Percentiles rank a stretch among this genome's conserved stretches.
phyloP scores from a whole-genome alignment of 192 early-diverging fungal genomes.

The Coemansia sp. region DNA sequence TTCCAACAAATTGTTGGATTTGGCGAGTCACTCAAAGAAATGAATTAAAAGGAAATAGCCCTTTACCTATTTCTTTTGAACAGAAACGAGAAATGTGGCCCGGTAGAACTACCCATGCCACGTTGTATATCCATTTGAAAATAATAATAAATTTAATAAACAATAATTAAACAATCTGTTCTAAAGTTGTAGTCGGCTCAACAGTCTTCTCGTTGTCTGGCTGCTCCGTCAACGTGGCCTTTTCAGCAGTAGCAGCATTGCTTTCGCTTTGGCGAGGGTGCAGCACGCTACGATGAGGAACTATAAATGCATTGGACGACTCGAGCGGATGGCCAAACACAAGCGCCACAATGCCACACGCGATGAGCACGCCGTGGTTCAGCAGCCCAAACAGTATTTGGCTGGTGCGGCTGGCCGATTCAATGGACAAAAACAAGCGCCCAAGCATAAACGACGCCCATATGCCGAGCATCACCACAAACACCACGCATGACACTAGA shows the following conservation, averaged over 20 bases:
- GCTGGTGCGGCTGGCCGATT: constrained; percentile 14
- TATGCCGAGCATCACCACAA: constrained; percentile 12
- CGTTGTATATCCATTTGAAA: too few relatives aligned
- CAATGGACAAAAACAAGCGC: constrained; percentile 21
- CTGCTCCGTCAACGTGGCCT: neutral
- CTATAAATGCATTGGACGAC: neutral
- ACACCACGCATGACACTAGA: neutral
- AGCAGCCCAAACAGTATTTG: constrained; percentile 19
- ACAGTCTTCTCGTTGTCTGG: neutral
- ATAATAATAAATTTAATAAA: too few relatives aligned
- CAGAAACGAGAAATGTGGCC: too few relatives aligned
- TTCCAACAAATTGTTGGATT: too few relatives aligned
- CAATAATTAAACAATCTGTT: too few relatives aligned
- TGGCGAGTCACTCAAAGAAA: too few relatives aligned
- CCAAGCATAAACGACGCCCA: constrained; percentile 40
- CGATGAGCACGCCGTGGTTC: constrained; percentile 13
- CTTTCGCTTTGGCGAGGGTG: neutral
- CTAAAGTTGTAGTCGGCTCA: too few relatives aligned
- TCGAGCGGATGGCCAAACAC: constrained; percentile 20
- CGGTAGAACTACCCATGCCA: too few relatives aligned
- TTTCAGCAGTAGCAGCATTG: neutral
- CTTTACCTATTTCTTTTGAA: too few relatives aligned
- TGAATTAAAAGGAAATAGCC: too few relatives aligned
- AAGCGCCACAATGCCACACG: neutral
- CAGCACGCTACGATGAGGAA: neutral